Percentiles rank a stretch among this genome's conserved stretches.
Conservation (phyloP, 352 stramenopile species). For the Globisporangium polare region DNA sequence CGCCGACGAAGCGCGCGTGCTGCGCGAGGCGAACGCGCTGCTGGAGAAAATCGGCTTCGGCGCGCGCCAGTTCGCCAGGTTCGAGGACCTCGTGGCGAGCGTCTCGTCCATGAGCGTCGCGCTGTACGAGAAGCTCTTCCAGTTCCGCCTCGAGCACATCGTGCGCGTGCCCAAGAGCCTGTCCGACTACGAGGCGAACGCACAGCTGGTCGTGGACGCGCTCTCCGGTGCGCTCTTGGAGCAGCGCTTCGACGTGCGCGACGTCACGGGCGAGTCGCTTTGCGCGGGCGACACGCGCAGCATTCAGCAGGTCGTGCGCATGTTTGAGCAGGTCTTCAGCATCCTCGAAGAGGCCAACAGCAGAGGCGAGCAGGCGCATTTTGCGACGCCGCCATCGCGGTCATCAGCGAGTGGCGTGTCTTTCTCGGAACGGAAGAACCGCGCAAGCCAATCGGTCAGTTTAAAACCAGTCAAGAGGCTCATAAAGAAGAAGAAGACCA, state of each 20-base stretch:
- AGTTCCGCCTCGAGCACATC: slow-evolving; percentile 71
- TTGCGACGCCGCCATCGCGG: background rate
- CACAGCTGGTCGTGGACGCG: slow-evolving; percentile 81
- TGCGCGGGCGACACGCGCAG: slow-evolving; percentile 49
- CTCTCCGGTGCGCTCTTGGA: slow-evolving; percentile 67
- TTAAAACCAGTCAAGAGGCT: slow-evolving; percentile 1
- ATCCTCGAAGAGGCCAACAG: slow-evolving; percentile 46
- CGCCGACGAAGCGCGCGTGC: slow-evolving; percentile 7
- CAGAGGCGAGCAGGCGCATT: slow-evolving; percentile 13
- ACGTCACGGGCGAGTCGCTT: slow-evolving; percentile 52
- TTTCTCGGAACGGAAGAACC: background rate
- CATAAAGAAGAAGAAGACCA: slow-evolving; percentile 4
- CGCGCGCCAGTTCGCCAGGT: slow-evolving; percentile 66
- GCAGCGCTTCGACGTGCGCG: slow-evolving; percentile 35
- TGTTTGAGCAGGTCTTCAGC: slow-evolving; percentile 56
- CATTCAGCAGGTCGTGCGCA: slow-evolving; percentile 45
- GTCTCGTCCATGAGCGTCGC: slow-evolving; percentile 91
- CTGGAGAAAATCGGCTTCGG: slow-evolving; percentile 76
- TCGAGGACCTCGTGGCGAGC: slow-evolving; percentile 78
- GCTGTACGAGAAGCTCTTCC: slow-evolving; percentile 89
- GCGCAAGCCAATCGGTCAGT: slow-evolving; percentile 4
- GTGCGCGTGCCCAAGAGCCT: slow-evolving; percentile 51
- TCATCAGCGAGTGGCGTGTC: background rate
- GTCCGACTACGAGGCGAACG: slow-evolving; percentile 85
- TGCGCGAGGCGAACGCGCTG: slow-evolving; percentile 70